A percentile compares a stretch with the other conserved stretches of the same genome.
phyloP scores from a whole-genome alignment of 139 green algal genomes.

The Micractinium sp. region DNA sequence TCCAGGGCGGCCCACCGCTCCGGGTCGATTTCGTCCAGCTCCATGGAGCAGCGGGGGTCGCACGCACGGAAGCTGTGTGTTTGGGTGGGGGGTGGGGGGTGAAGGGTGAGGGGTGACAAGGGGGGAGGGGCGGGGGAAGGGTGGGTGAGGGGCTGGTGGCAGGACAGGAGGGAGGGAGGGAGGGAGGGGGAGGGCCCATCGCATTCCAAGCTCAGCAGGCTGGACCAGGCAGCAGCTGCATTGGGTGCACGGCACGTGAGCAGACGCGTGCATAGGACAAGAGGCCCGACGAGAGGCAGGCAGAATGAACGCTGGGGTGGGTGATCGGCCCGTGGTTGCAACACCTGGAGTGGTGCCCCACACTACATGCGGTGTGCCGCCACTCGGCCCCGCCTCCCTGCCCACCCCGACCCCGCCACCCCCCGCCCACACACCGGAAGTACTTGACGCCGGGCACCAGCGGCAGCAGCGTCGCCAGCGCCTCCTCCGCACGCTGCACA shows the following conservation, averaged over 20 bases:
- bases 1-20: slow-evolving; percentile 66
- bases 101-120: too few species aligned
- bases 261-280: background rate
- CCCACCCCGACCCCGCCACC: background rate
- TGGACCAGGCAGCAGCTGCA: background rate
- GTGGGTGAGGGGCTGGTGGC: too few species aligned
- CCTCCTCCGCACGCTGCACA: slow-evolving; percentile 74
- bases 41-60: slow-evolving; percentile 79
- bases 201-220: too few species aligned
- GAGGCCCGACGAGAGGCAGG: too few species aligned
- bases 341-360: background rate
- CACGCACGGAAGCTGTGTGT: slow-evolving; percentile 67
- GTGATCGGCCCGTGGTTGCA: too few species aligned
- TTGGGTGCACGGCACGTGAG: background rate
- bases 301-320: background rate
- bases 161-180: too few species aligned
- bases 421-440: slow-evolving; percentile 61
- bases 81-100: too few species aligned
- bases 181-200: too few species aligned
- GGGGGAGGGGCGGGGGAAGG: too few species aligned
- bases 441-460: slow-evolving; percentile 80
- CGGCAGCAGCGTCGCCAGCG: slow-evolving; percentile 65
- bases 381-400: background rate
- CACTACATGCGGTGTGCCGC: background rate
- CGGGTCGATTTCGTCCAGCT: slow-evolving; percentile 83